Percentiles rank a stretch among this genome's conserved stretches.
These are phyloP conservation scores for Canavalia ensiformis DNA, from an alignment of 306 rosid species.

Conservation along the genomic window DNA sequence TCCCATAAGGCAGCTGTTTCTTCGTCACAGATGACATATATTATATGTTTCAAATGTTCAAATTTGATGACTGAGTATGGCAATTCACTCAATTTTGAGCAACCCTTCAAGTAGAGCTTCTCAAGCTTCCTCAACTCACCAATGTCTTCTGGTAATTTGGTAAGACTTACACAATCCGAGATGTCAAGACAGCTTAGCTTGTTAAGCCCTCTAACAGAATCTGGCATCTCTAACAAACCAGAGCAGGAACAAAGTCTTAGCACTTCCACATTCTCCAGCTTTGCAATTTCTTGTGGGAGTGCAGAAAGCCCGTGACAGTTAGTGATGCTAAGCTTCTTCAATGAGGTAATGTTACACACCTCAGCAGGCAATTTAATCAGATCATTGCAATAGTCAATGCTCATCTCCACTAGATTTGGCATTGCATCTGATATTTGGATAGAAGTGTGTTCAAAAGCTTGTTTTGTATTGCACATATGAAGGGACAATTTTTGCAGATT, in stretches of 20 bases:
- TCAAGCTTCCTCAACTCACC: slow-evolving; percentile 55
- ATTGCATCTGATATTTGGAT: slow-evolving; percentile 48
- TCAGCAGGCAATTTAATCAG: slow-evolving; percentile 50
- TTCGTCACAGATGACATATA: slow-evolving; percentile 55
- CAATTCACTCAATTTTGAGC: slow-evolving; percentile 44
- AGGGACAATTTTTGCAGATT: slow-evolving; percentile 56
- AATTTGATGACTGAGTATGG: slow-evolving; percentile 46
- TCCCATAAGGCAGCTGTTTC: slow-evolving; percentile 52
- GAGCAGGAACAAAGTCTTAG: slow-evolving; percentile 59
- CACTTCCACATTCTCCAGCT: slow-evolving; percentile 50
- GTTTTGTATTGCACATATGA: slow-evolving; percentile 54
- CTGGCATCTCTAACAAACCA: slow-evolving; percentile 45
- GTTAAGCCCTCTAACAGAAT: slow-evolving; percentile 41
- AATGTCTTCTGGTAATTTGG: slow-evolving; percentile 47
- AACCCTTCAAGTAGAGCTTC: slow-evolving; percentile 54
- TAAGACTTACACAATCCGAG: slow-evolving; percentile 51
- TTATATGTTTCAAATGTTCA: slow-evolving; percentile 15
- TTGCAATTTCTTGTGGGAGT: slow-evolving; percentile 52
- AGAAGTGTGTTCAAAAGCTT: slow-evolving; percentile 42
- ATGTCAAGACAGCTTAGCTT: slow-evolving; percentile 53
- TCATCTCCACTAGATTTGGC: slow-evolving; percentile 58
- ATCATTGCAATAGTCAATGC: slow-evolving; percentile 62
- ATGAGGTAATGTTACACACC: slow-evolving; percentile 40
- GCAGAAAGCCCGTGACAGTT: slow-evolving; percentile 54
- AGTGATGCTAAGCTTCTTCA: slow-evolving; percentile 59